Evolutionary conservation across 2,329 filamentous ascomycete species (phyloP), one percentile per base, ranked within the genome.

Genomic region (Colletotrichum sp.): DNA sequence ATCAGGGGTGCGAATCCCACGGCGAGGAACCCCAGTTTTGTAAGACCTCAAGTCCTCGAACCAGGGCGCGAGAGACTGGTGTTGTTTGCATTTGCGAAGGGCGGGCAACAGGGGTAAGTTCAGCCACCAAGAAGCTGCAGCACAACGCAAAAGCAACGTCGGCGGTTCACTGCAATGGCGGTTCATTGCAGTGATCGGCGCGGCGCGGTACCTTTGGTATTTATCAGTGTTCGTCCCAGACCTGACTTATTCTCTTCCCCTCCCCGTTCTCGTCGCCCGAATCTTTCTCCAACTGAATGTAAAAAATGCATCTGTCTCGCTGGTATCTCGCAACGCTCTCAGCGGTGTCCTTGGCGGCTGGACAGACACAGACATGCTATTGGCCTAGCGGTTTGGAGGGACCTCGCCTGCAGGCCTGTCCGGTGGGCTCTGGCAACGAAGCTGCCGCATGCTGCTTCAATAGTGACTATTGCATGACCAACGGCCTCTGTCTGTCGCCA

Each of bases 401-500:
- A 15, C 59, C 16, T 4, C 27, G 9, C 6, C 19, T 64, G 19
- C 25, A 44, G n/a, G 30, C 69, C 1, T 75, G 73, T 27, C 16
- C 70, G 12, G 70, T 73, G 3, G 39, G 28, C 15, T 28, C 44
- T 7, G 73, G 70, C 28, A 73, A 74, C 25, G 72, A 64, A 22
- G 67, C 36, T 57, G 72, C 71, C 4, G 52, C 72, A 27, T 77
- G 75, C 63, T 77, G 75, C n/a, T 75, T 72, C 30, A 27, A 22
- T 55, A 71, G 39, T 11, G 44, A 75, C 7, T 77, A 77, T 8
- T 77, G 75, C 48, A 75, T 72, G 72, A 68, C 57, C 57, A 77
- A 77, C 72, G 75, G 75, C 6, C 64, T 72, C n/a, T 77, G 75
- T n/a, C 69, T 75, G 13, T 75, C 72, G 22, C 69, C 74, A 16